Evolutionary conservation across 164 flowering plant species (phyloP), one percentile per base, ranked within the genome.

Genomic region (Tinospora cordifolia): DNA sequence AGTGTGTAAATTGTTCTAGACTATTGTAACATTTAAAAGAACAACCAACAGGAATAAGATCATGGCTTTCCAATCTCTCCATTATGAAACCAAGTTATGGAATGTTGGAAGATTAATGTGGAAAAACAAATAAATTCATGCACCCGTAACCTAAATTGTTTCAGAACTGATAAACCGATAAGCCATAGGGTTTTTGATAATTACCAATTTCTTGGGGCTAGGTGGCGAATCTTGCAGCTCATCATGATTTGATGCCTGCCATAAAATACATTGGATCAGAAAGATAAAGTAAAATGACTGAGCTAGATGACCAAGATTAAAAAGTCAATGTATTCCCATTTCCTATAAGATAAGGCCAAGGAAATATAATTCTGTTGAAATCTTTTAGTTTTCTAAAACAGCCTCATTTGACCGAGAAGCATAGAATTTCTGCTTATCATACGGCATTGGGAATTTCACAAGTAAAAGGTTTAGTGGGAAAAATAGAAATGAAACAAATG

Each of bases 181-280:
- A 57, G 47, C 60, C 60, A 63, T 17, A 22, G 22, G 68, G 26
- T 9, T 14, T n/a, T 65, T 41, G 54, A 25, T 44, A 41, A 80
- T 79, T 75, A 88, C 98, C 96, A 85, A 79, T 84, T 80, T 93
- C 80, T 93, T 91, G 49, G 80, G 34, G 71, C 73, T 68, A 27
- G 85, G 78, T 58, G 90, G 67, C 19, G 73, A 84, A 65, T 73
- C 84, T 64, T 74, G 75, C 30, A 59, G 25, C 58, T 77, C 83
- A 63, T 74, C 71, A n/a, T n/a, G n/a, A 77, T 59, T 74, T 7
- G 78, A 62, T 21, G 67, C 86, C 98, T 93, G 88, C 41, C 47
- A 79, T 40, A 26, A 54, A 47, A 67, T 11, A 70, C 6, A 27
- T 11, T 14, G 63, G 12, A 59, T 72, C 76, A 75, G 68, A 63